Conservation (phyloP, 495 filamentous ascomycete species). For the Aspergillus cristatus region DNA sequence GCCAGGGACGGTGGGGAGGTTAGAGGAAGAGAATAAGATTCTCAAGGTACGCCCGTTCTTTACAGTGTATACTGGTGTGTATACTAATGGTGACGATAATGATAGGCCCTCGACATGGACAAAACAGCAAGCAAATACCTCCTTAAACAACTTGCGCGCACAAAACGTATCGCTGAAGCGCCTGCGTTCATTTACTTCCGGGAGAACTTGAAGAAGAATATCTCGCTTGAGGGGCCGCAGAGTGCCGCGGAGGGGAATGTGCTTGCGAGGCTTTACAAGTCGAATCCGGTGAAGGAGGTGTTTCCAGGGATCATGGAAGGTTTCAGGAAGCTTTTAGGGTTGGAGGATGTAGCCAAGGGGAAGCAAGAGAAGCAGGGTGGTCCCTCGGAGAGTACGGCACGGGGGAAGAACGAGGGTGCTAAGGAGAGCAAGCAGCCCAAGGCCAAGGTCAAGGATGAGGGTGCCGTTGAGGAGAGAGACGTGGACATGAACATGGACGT, state of each 20-base stretch:
- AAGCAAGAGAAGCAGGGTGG: conserved; percentile 9
- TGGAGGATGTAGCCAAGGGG: conserved; percentile 39
- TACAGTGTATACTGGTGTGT: background rate
- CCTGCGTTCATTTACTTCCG: conserved; percentile 33
- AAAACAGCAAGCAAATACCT: conserved; percentile 60
- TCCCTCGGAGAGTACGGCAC: conserved; percentile 5
- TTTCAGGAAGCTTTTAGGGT: conserved; percentile 51
- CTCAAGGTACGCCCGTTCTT: conserved; percentile 50
- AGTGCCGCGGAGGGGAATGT: conserved; percentile 62
- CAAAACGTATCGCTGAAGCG: conserved; percentile 56
- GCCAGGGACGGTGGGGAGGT: conserved; percentile 32
- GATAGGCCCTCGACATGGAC: conserved; percentile 53
- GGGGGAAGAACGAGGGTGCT: conserved; percentile 15
- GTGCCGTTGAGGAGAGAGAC: conserved; percentile 8
- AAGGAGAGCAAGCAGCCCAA: conserved; percentile 6
- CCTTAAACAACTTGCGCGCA: conserved; percentile 62
- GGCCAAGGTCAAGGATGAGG: conserved; percentile 4
- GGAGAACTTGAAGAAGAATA: conserved; percentile 17
- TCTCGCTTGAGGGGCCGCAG: conserved; percentile 26
- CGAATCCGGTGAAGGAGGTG: conserved; percentile 60
- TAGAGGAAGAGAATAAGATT: conserved; percentile 65
- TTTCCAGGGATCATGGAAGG: conserved; percentile 52
- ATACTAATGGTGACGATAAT: background rate
- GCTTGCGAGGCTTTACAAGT: conserved; percentile 68
- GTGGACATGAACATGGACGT: conserved; percentile 29